phyloP scores from a whole-genome alignment of 2,329 filamentous ascomycete species.

The Sodiomyces alkalinus region DNA sequence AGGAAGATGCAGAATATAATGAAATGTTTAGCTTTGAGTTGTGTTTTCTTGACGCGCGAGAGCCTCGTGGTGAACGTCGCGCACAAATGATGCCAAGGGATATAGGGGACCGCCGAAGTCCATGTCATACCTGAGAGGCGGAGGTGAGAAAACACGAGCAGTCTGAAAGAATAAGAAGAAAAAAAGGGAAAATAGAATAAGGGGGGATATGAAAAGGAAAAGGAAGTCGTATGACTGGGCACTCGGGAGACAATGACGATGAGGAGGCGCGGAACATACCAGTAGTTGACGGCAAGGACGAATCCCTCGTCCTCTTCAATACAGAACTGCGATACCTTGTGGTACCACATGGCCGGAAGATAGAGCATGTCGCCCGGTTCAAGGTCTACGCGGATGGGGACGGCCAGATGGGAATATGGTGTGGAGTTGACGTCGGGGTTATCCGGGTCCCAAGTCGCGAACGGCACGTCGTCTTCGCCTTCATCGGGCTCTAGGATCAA shows the following conservation, averaged over 20 bases:
- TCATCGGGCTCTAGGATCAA: constrained; percentile 15
- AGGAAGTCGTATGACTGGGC: not conserved
- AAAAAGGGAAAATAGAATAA: no score
- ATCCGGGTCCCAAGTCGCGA: constrained; percentile 65
- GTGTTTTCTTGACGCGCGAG: no score
- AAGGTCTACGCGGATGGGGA: constrained; percentile 52
- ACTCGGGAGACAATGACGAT: not conserved
- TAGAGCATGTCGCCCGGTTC: constrained; percentile 68
- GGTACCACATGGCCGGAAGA: constrained; percentile 65
- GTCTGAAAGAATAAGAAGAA: no score
- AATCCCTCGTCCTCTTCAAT: constrained; percentile 54
- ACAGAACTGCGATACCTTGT: constrained; percentile 64
- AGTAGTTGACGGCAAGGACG: constrained; percentile 71
- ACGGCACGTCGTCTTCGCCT: constrained; percentile 38
- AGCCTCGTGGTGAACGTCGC: no score
- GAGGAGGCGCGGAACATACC: constrained; percentile 28
- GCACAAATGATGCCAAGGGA: constrained; percentile 41
- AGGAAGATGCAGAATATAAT: no score
- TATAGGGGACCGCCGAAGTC: constrained; percentile 58
- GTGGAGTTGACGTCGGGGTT: constrained; percentile 32
- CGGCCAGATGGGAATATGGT: constrained; percentile 40
- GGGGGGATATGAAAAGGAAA: no score
- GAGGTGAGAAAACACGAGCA: constrained; percentile 1
- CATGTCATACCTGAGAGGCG: constrained; percentile 54
- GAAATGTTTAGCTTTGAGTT: no score